phyloP scores from a whole-genome alignment of 352 stramenopile species.

The Phytophthora syringae region DNA sequence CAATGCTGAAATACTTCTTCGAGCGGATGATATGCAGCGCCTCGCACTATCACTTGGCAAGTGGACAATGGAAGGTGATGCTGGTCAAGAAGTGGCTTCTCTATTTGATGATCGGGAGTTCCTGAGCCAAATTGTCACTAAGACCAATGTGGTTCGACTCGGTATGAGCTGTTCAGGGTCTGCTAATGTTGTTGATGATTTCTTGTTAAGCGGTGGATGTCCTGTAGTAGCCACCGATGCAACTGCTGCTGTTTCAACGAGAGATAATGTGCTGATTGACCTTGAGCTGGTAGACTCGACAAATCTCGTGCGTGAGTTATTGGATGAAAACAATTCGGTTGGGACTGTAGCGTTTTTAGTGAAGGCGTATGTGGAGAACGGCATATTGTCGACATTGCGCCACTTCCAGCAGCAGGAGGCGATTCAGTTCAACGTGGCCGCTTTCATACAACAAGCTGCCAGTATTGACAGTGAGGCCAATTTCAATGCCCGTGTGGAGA shows the following conservation, averaged over 20 bases:
- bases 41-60: conserved; percentile 22
- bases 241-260: conserved; percentile 4
- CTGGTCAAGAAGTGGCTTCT: conserved; percentile 11
- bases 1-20: conserved; percentile 23
- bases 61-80: background rate
- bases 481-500: conserved; percentile 31
- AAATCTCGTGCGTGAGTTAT: conserved; percentile 24
- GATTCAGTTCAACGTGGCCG: conserved; percentile 44
- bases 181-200: conserved; percentile 1
- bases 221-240: background rate
- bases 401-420: conserved; percentile 58
- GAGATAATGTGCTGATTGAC: background rate
- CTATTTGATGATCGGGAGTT: conserved; percentile 47
- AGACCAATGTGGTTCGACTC: conserved; percentile 43
- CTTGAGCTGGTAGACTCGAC: conserved; percentile 15
- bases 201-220: background rate
- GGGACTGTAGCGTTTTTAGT: conserved; percentile 52
- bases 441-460: conserved; percentile 35
- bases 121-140: conserved; percentile 31
- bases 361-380: conserved; percentile 55
- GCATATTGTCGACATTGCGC: conserved; percentile 37
- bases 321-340: conserved; percentile 36
- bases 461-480: conserved; percentile 14
- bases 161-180: conserved; percentile 23
- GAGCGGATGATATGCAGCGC: conserved; percentile 24